Evolutionary conservation across 2,329 filamentous ascomycete species (phyloP), one percentile per base, ranked within the genome.

Genomic region (Corniculantispora saksenae): DNA sequence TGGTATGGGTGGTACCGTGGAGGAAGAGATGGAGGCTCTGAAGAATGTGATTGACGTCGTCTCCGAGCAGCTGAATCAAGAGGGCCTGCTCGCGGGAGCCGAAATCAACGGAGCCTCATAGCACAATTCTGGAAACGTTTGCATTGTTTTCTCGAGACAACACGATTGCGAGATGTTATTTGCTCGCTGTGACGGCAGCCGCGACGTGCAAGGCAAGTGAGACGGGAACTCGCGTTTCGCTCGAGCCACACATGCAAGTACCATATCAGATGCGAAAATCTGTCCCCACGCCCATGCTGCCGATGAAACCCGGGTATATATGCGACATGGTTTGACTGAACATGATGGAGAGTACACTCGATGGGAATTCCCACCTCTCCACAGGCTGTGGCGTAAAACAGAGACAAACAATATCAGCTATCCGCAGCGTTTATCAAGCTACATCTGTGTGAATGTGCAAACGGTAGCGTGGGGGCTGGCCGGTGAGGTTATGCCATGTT

Each of bases 11-110:
- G 91, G 93, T 23, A 91, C 88, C 0, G 87, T 94, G 8, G 94
- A 97, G 74, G 95, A 98, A 81, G 94, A 98, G 80, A 94, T 97
- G 88, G 93, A 94, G 73, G 92, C 91, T 0, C 89, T 97, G 71
- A 88, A 86, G 72, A 85, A 84, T 68, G 87, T 97, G 48, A 88
- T 94, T 38, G 85, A 91, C 66, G 86, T 91, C 55, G 85, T 94
- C 23, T 68, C 77, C 8, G 72, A 67, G 17, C 72, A 69, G 63
- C 72, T 79, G 15, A 68, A 70, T 55, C 61, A 69, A 19, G 63
- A 69, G 1, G 70, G 67, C 5, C 38, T 43, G 10, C 23, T 58
- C 45, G 32, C 35, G 13, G 35, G 54, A 10, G 19, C 10, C 8
- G 45, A 45, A 23, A 21, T 25, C 54, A 58, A 58, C 35, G 19